These are phyloP conservation scores for Hypoxylon fuscum DNA, from an alignment of 495 filamentous ascomycete genomes.

Conservation along the genomic window DNA sequence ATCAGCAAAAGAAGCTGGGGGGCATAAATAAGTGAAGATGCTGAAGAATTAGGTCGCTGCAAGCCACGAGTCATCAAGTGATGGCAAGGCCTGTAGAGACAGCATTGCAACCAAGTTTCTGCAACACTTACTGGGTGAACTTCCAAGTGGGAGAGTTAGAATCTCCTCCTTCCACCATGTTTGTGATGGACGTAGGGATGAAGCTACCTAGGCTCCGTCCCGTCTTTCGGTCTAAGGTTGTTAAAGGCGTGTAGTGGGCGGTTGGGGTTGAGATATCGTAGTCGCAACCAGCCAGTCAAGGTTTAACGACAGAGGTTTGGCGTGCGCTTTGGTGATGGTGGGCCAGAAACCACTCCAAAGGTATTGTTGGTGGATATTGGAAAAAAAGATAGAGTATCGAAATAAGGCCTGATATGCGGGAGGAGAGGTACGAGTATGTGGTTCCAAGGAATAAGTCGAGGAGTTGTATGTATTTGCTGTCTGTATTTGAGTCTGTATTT, in stretches of 20 bases:
- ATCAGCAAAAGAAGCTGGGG: constrained; percentile 3
- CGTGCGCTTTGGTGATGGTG: constrained; percentile 30
- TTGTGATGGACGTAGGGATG: constrained; percentile 52
- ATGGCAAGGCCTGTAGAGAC: not conserved
- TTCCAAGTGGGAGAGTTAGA: constrained; percentile 96
- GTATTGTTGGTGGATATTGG: constrained; percentile 11
- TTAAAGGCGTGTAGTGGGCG: constrained; percentile 10
- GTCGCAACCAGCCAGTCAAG: constrained; percentile 16
- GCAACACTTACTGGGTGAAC: constrained; percentile 94
- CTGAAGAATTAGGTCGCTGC: not conserved
- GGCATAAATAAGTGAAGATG: not conserved
- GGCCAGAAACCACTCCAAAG: constrained; percentile 18
- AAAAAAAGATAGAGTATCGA: constrained; percentile 14
- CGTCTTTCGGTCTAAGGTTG: constrained; percentile 17
- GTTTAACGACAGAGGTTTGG: constrained; percentile 17
- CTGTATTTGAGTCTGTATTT: no score
- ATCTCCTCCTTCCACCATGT: constrained; percentile 98
- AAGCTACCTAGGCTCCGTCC: constrained; percentile 42
- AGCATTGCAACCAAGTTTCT: constrained; percentile 13
- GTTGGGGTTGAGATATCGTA: constrained; percentile 19
- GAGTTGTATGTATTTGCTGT: constrained; percentile 33
- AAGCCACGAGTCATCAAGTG: not conserved
- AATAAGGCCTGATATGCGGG: not conserved
- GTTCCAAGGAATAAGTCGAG: constrained; percentile 11
- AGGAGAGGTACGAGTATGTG: constrained; percentile 7